phyloP scores from a whole-genome alignment of 805 yeast genomes.

The Saturnispora ahearnii region DNA sequence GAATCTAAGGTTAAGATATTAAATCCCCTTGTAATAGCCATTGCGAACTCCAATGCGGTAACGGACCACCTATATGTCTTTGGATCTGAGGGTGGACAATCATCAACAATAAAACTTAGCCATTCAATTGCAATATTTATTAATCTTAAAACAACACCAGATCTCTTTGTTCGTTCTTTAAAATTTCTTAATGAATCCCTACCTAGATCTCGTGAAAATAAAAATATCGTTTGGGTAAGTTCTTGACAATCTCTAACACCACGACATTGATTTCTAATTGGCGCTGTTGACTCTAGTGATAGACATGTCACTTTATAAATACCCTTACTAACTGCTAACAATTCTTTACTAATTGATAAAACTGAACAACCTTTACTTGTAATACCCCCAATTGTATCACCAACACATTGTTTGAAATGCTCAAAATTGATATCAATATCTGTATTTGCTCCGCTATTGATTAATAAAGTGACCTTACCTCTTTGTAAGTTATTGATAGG shows the following conservation, averaged over 20 bases:
- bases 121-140: constrained; percentile 76
- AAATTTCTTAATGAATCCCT: constrained; percentile 53
- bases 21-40: constrained; percentile 87
- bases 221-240: constrained; percentile 60
- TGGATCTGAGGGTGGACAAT: constrained; percentile 85
- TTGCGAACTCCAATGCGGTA: constrained; percentile 87
- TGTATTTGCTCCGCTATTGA: constrained; percentile 58
- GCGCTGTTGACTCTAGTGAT: constrained; percentile 52
- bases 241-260: constrained; percentile 63
- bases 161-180: constrained; percentile 37
- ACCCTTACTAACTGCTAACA: constrained; percentile 53
- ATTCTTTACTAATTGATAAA: constrained; percentile 62
- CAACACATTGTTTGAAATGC: constrained; percentile 48
- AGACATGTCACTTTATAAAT: constrained; percentile 61
- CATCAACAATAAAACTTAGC: constrained; percentile 90
- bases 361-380: constrained; percentile 64
- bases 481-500: constrained; percentile 51
- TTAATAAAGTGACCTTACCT: constrained; percentile 58
- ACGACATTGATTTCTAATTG: constrained; percentile 44
- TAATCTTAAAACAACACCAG: constrained; percentile 60
- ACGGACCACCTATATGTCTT: constrained; percentile 96
- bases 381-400: constrained; percentile 42
- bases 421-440: constrained; percentile 46
- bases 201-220: constrained; percentile 76
- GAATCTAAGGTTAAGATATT: constrained; percentile 75